These are phyloP conservation scores for Aspergillus fijiensis DNA, from an alignment of 2,329 filamentous ascomycete genomes.

Conservation along the genomic window DNA sequence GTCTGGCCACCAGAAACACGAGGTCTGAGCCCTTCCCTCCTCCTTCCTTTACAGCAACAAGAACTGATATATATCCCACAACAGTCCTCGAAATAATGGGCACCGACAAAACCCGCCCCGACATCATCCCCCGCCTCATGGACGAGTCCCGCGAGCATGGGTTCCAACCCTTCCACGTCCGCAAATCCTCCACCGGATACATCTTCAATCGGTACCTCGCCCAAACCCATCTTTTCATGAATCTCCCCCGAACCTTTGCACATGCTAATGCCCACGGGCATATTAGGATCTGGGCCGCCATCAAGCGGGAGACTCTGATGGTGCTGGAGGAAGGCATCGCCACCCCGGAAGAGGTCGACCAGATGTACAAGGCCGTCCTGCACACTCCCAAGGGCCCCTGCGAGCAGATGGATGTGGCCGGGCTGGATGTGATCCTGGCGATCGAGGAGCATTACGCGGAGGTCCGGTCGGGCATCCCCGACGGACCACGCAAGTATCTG, in stretches of 20 bases:
- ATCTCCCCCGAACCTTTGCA: neutral
- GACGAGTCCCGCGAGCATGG: conserved; percentile 33
- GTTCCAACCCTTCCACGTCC: conserved; percentile 40
- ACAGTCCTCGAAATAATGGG: conserved; percentile 43
- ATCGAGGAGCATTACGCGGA: conserved; percentile 43
- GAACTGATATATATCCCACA: conserved; percentile 8
- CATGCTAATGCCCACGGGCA: neutral
- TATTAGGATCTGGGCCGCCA: conserved; percentile 43
- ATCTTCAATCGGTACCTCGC: conserved; percentile 39
- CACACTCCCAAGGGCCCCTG: conserved; percentile 39
- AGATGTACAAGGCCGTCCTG: conserved; percentile 39
- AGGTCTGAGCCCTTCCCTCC: conserved; percentile 20
- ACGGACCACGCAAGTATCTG: conserved; percentile 1
- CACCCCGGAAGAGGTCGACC: conserved; percentile 39
- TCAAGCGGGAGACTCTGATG: conserved; percentile 43
- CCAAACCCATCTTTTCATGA: no score
- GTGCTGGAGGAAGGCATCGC: conserved; percentile 37
- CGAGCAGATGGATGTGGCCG: conserved; percentile 44
- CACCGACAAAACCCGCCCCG: conserved; percentile 32
- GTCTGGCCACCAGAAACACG: conserved; percentile 43
- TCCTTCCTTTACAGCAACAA: no score
- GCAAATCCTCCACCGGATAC: conserved; percentile 39
- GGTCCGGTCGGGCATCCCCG: conserved; percentile 1
- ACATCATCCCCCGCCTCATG: conserved; percentile 30
- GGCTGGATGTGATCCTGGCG: conserved; percentile 41